Evolutionary conservation across 805 yeast species (phyloP), one percentile per base, ranked within the genome.

Genomic region (Saccharomycopsis guyanensis): DNA sequence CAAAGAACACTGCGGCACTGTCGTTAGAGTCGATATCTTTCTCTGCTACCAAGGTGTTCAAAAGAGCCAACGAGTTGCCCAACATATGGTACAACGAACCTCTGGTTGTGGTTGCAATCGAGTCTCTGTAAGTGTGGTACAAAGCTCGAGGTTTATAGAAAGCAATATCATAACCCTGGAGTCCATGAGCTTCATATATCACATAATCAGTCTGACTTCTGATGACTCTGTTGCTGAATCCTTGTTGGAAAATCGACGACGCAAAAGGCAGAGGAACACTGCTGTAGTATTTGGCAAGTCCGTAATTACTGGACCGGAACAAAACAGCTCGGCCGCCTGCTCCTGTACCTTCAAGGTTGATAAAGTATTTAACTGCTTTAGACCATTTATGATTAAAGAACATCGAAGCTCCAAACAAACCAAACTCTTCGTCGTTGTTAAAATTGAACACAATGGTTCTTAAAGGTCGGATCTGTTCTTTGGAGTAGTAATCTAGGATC

Each of bases 321-420:
- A 88, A 65, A 18, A 86, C 70, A 1, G 96, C 85, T 54, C 82
- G 77, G 3, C 93, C 89, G 22, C 96, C 96, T 1, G 93, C 83
- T 2, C 96, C 96, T 0, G 96, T 86, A 15, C 96, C 96, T 66
- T 88, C 97, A 52, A 88, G 66, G 59, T 89, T 89, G 53, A 88
- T 69, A 47, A 89, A 82, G 57, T 73, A 82, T 35, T 66, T 67
- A 1, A 83, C 78, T 13, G 74, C 61, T 34, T 70, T 62, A 19
- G 76, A 69, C 91, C 94, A 84, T 15, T 82, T 80, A 59, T 87
- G 95, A 27, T 72, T 60, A 45, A 84, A 63, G 55, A 86, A 87
- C 0, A 82, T 73, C 38, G 72, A 70, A 0, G 96, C 95, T 3
- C 97, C 97, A 46, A 80, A 65, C 25, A 89, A 68, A 0, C 95